Evolutionary conservation across 1,284 basidiomycete genomes (phyloP), one percentile per base, ranked within the genome.

Genomic region (Phellopilus nigrolimitatus): DNA sequence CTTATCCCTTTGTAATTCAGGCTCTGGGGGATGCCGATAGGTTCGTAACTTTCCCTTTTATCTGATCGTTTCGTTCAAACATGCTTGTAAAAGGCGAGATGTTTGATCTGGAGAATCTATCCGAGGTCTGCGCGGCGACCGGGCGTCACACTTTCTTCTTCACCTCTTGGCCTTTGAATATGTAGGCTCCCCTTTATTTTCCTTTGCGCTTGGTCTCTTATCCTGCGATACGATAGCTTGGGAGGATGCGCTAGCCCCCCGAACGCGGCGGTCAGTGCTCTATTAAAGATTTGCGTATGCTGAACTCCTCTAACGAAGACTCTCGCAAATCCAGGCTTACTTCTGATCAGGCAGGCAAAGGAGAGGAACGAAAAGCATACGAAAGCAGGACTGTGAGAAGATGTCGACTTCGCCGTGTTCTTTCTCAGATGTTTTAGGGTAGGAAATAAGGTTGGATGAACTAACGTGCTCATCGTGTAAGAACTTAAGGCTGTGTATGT

Each of bases 11-110:
- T 19, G 19, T 42, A 6, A 8, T 34, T 4, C 24, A 83, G 82
- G 3, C 65, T 84, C 6, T 85, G 80, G 79, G 81, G 82, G 9
- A 84, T 85, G 82, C 83, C 83, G 10, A 80, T 84, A 47, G 80
- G 81, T 75, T 57, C 37, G 70, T 52, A 17, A 9, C 4, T 34
- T 33, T 12, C 6, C 31, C n/a, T n/a, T 33, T 9, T 19, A 31
- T 10, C 17, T 46, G 40, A 31, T 30, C 33, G 45, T 48, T 43
- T 49, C 49, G 27, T 38, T 33, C 10, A 33, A 3, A n/a, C 31
- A 33, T n/a, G 6, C 31, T n/a, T 33, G 2, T 9, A 33, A 33
- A 34, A 81, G 82, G 81, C 38, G 83, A 86, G 65, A 73, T 84
- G 56, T 85, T 86, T 62, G 83, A 86, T 63, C 67, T 85, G 30